Conservation (phyloP, 441 rosid genomes). For the Jatropha podagrica region DNA sequence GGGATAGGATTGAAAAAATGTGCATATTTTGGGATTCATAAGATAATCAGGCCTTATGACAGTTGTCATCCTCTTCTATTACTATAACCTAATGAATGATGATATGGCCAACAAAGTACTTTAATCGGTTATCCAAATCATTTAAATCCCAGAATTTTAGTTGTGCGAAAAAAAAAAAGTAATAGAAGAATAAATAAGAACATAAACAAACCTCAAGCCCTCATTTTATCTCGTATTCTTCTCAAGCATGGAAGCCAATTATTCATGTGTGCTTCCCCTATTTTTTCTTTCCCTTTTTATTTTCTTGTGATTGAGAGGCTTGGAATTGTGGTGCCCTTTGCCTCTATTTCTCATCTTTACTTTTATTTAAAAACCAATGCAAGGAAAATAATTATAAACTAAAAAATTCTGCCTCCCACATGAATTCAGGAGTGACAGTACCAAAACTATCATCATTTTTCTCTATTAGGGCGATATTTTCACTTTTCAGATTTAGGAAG, state of each 20-base stretch:
- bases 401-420: neutral
- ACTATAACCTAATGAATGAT: neutral
- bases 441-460: too few species aligned
- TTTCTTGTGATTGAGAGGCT: neutral
- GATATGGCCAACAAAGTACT: neutral
- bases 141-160: neutral
- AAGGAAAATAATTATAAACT: neutral
- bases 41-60: neutral
- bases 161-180: neutral
- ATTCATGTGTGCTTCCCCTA: neutral
- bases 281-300: neutral
- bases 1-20: too few species aligned
- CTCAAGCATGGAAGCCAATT: neutral
- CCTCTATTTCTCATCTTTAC: neutral
- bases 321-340: neutral
- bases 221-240: neutral
- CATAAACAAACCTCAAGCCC: neutral
- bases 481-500: too few species aligned
- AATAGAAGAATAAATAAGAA: too few species aligned
- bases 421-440: too few species aligned
- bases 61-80: neutral
- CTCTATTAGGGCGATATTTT: too few species aligned
- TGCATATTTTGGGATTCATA: too few species aligned
- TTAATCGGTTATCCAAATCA: neutral
- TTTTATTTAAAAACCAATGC: neutral